Evolutionary conservation across 2,329 filamentous ascomycete genomes (phyloP).

Genomic region (Aspergillus ibericus): DNA sequence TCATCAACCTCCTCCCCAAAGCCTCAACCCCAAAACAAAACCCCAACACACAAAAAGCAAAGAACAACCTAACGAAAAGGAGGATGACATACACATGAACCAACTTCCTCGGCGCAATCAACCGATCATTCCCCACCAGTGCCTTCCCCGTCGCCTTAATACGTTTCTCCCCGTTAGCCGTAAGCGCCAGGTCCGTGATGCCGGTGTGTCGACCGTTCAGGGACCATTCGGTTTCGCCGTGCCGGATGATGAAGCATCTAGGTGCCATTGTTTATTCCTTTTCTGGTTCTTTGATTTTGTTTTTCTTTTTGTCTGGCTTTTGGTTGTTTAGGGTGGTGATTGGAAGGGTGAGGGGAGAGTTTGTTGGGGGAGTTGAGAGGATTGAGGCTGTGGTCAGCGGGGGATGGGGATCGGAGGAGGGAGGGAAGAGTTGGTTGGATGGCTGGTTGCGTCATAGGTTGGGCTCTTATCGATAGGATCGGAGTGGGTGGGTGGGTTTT

Average conservation of each 20-base stretch:
- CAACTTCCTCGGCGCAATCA: constrained; percentile 80
- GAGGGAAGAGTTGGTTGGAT: neutral
- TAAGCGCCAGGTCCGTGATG: constrained; percentile 81
- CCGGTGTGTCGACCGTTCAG: constrained; percentile 83
- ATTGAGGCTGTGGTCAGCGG: neutral
- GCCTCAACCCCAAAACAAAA: neutral
- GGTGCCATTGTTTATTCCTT: constrained; percentile 53
- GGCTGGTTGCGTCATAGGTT: neutral
- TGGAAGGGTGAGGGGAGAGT: neutral
- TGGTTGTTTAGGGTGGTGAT: neutral
- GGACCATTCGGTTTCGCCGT: constrained; percentile 96
- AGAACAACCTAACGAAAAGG: neutral
- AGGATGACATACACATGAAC: constrained; percentile 70
- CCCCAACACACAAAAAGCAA: neutral
- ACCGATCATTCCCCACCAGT: constrained; percentile 76
- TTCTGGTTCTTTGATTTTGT: constrained; percentile 6
- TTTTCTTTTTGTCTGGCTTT: constrained; percentile 7
- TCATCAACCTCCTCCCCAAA: neutral
- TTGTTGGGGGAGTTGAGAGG: neutral
- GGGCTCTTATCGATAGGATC: neutral
- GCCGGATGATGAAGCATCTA: constrained; percentile 78
- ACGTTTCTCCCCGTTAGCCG: constrained; percentile 74
- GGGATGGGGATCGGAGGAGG: neutral
- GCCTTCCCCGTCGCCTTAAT: constrained; percentile 76
- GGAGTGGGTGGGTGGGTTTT: too few species aligned